Evolutionary conservation across 371 early-diverging fungal species (phyloP).

Genomic region (Mycotypha africana): DNA sequence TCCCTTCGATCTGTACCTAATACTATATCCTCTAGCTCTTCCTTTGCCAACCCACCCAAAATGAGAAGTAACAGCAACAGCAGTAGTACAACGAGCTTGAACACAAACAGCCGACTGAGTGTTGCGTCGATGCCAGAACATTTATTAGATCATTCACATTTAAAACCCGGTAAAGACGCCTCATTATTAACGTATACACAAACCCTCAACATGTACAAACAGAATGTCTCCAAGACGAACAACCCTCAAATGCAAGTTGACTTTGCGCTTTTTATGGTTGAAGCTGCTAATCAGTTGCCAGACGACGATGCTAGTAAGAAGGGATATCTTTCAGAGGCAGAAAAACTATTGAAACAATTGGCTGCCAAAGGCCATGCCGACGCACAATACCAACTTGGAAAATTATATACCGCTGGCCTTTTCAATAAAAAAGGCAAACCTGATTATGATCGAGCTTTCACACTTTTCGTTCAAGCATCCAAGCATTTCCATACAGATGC

Average conservation of each 20-base stretch:
- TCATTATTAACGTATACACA: constrained; percentile 55
- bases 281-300: constrained; percentile 39
- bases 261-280: constrained; percentile 68
- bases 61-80: not conserved
- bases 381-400: constrained; percentile 54
- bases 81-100: too few relatives aligned
- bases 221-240: constrained; percentile 69
- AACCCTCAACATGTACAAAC: constrained; percentile 67
- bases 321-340: constrained; percentile 42
- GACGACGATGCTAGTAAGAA: constrained; percentile 1
- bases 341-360: constrained; percentile 43
- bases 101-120: too few relatives aligned
- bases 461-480: constrained; percentile 82
- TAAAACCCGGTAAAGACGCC: constrained; percentile 52
- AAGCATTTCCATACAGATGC: constrained; percentile 89
- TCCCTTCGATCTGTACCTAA: not conserved
- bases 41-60: not conserved
- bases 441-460: constrained; percentile 87
- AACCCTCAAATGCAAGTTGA: constrained; percentile 69
- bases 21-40: not conserved
- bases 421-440: constrained; percentile 37
- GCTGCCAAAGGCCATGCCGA: constrained; percentile 47
- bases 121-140: constrained; percentile 8
- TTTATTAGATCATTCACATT: constrained; percentile 48
- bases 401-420: constrained; percentile 50